phyloP scores from a whole-genome alignment of 1,284 basidiomycete genomes.

The Microbotryum lychnidis-dioicae region DNA sequence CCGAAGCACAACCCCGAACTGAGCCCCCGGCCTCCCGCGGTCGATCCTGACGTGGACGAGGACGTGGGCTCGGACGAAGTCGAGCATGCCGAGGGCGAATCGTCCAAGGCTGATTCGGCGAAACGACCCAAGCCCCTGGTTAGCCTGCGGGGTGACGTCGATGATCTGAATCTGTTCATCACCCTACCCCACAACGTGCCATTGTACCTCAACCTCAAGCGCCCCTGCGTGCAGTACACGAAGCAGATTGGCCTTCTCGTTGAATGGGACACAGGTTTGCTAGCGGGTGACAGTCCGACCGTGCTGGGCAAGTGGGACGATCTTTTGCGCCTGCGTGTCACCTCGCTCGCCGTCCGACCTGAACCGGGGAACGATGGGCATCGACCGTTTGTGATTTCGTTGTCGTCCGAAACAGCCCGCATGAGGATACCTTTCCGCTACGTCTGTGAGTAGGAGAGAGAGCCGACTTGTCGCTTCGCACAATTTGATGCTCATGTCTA shows the following conservation, averaged over 20 bases:
- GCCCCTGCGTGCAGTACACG: constrained; percentile 12
- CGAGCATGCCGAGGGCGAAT: no score
- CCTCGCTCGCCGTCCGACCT: constrained; percentile 47
- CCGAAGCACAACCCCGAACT: constrained; percentile 17
- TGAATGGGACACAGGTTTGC: constrained; percentile 34
- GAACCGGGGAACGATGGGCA: constrained; percentile 35
- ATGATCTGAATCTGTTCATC: constrained; percentile 36
- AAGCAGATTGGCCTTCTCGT: constrained; percentile 6
- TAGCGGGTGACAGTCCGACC: constrained; percentile 45
- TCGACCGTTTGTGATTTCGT: constrained; percentile 36
- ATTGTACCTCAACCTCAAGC: constrained; percentile 29
- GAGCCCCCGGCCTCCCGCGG: neutral
- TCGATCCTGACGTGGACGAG: constrained; percentile 12
- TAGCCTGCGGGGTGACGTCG: constrained; percentile 34
- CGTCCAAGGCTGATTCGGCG: constrained; percentile 3
- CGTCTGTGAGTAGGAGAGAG: constrained; percentile 43
- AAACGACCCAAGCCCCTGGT: constrained; percentile 16
- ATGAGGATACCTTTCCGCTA: constrained; percentile 74
- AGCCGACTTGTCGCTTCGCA: no score
- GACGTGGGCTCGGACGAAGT: no score
- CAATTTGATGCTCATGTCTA: constrained; percentile 38
- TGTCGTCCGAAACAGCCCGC: constrained; percentile 59
- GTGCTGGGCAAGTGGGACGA: constrained; percentile 63
- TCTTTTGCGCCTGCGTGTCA: constrained; percentile 56
- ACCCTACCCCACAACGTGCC: constrained; percentile 37